Conservation (phyloP, 176 grass and related monocot species). For the Aechmea fasciata region DNA sequence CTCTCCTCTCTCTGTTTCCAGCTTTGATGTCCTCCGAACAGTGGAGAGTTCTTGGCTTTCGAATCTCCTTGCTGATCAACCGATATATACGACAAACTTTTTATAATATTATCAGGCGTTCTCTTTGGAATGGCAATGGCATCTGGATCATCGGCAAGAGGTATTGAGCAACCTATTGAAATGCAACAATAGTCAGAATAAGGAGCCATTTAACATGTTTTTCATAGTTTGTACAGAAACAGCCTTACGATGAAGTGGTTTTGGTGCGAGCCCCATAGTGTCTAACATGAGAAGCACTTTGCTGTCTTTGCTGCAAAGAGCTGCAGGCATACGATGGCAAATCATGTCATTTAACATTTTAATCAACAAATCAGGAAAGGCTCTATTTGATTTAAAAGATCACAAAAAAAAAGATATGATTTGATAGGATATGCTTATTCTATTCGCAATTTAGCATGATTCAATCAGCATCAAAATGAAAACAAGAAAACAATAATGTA, state of each 20-base stretch:
- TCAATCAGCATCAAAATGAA: background rate
- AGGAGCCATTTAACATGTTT: background rate
- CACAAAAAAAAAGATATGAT: no score
- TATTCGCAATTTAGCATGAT: background rate
- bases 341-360: constrained; percentile 8
- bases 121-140: constrained; percentile 61
- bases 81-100: constrained; percentile 49
- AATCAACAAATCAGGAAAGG: background rate
- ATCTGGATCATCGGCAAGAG: constrained; percentile 55
- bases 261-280: constrained; percentile 27
- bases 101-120: constrained; percentile 49
- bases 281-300: constrained; percentile 35
- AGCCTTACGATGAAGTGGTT: constrained; percentile 73
- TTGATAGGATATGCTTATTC: no score
- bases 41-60: constrained; percentile 27
- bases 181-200: background rate
- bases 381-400: background rate
- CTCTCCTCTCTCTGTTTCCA: constrained; percentile 76
- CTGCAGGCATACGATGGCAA: constrained; percentile 20
- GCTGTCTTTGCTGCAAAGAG: constrained; percentile 60
- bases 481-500: background rate
- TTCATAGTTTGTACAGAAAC: background rate
- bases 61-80: constrained; percentile 45
- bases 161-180: constrained; percentile 59
- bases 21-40: constrained; percentile 79